Evolutionary conservation across 495 filamentous ascomycete genomes (phyloP).

Genomic region (Neurospora tetrasperma): DNA sequence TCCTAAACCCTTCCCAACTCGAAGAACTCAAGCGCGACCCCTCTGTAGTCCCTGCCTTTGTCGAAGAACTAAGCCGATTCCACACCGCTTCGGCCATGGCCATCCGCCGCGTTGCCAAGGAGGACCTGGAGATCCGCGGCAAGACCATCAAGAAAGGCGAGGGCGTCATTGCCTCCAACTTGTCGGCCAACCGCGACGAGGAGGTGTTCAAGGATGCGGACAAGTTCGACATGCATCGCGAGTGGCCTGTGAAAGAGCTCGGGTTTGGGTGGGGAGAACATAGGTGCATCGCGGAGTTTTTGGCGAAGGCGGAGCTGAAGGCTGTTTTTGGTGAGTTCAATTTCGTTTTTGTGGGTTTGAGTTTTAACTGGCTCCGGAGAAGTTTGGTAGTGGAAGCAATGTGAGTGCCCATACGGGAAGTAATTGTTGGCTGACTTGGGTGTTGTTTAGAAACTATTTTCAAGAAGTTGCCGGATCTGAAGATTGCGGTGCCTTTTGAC

Average conservation of each 20-base stretch:
- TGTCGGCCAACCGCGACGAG: slow-evolving; percentile 39
- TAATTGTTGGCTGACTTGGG: background rate
- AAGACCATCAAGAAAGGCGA: slow-evolving; percentile 30
- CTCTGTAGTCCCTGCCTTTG: slow-evolving; percentile 17
- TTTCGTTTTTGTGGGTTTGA: background rate
- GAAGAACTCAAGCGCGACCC: slow-evolving; percentile 29
- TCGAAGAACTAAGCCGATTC: slow-evolving; percentile 37
- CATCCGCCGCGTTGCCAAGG: slow-evolving; percentile 33
- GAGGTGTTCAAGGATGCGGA: slow-evolving; percentile 31
- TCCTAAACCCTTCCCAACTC: slow-evolving; percentile 29
- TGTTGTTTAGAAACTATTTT: slow-evolving; percentile 21
- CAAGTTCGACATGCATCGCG: slow-evolving; percentile 33
- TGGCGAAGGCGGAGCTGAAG: slow-evolving; percentile 30
- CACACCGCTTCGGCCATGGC: slow-evolving; percentile 36
- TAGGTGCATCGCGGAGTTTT: slow-evolving; percentile 33
- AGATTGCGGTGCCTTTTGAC: slow-evolving; percentile 25
- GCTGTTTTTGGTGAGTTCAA: slow-evolving; percentile 29
- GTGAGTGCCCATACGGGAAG: background rate
- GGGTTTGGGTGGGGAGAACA: slow-evolving; percentile 37
- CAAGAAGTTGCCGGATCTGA: slow-evolving; percentile 22
- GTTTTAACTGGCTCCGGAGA: background rate
- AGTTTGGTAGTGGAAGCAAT: background rate
- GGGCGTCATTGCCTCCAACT: slow-evolving; percentile 37
- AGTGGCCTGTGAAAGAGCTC: slow-evolving; percentile 22
- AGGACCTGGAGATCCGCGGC: slow-evolving; percentile 32